A percentile compares a stretch with the other conserved stretches of the same genome.
These are phyloP conservation scores for Aspergillus homomorphus DNA, from an alignment of 495 filamentous ascomycete species.

Conservation along the genomic window DNA sequence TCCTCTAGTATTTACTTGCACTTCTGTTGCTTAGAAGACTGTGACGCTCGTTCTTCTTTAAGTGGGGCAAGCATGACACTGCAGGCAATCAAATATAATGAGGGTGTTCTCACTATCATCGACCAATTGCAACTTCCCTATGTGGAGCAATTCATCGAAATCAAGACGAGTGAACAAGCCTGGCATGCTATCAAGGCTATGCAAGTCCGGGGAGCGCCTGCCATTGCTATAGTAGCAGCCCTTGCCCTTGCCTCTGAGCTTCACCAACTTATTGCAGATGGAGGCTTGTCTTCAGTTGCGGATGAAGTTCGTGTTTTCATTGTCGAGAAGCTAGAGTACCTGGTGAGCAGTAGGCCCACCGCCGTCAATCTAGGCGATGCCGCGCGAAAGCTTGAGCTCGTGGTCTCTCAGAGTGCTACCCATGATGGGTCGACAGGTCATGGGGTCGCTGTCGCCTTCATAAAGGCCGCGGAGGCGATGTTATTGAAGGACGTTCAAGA, in stretches of 20 bases:
- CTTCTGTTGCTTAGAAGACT: not conserved
- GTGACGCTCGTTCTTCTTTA: not conserved
- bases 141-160: conserved; percentile 70
- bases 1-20: too few species aligned
- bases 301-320: conserved; percentile 67
- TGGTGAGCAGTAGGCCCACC: conserved; percentile 83
- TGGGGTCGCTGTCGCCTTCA: conserved; percentile 61
- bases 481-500: conserved; percentile 81
- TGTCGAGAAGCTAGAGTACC: conserved; percentile 70
- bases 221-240: conserved; percentile 95
- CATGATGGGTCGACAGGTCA: conserved; percentile 37
- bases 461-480: conserved; percentile 78
- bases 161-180: conserved; percentile 73
- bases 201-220: conserved; percentile 90
- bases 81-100: conserved; percentile 81
- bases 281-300: conserved; percentile 35
- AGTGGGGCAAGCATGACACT: conserved; percentile 52
- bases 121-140: conserved; percentile 92
- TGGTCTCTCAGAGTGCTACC: conserved; percentile 41
- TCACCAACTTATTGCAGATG: conserved; percentile 18
- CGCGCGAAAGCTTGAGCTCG: conserved; percentile 67
- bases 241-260: conserved; percentile 71
- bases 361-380: conserved; percentile 94
- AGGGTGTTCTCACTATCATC: conserved; percentile 76
- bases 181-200: conserved; percentile 92